These are phyloP conservation scores for Lasiosphaeria miniovina DNA, from an alignment of 495 filamentous ascomycete genomes.

Conservation along the genomic window DNA sequence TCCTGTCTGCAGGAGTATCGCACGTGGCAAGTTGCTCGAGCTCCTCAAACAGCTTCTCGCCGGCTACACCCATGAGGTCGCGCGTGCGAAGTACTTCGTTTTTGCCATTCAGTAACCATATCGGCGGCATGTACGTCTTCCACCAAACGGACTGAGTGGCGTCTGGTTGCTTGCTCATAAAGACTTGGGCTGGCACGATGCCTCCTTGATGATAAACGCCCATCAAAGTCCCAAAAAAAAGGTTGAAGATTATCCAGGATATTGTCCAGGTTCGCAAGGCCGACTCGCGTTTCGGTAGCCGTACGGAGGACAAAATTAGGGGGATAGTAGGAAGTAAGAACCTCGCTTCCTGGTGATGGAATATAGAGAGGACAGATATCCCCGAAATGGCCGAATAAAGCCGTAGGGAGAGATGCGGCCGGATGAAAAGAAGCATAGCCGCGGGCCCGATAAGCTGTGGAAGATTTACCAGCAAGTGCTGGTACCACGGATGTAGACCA, in stretches of 20 bases:
- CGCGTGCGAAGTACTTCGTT: slow-evolving; percentile 63
- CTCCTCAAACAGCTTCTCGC: slow-evolving; percentile 56
- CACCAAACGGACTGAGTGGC: slow-evolving; percentile 84
- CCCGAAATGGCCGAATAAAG: slow-evolving; percentile 79
- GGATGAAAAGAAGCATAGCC: slow-evolving; percentile 61
- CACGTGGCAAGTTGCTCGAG: slow-evolving; percentile 60
- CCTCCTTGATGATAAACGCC: slow-evolving; percentile 94
- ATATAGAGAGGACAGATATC: slow-evolving; percentile 71
- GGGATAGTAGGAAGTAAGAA: slow-evolving; percentile 88
- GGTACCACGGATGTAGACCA: slow-evolving; percentile 88
- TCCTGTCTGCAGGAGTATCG: slow-evolving; percentile 47
- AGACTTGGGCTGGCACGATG: slow-evolving; percentile 76
- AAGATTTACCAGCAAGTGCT: slow-evolving; percentile 82
- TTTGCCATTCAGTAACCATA: slow-evolving; percentile 83
- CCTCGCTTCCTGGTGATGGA: slow-evolving; percentile 92
- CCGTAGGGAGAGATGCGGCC: slow-evolving; percentile 54
- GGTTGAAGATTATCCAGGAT: slow-evolving; percentile 82
- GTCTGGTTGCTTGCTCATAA: slow-evolving; percentile 54
- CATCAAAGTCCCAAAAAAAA: slow-evolving; percentile 74
- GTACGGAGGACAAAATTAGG: slow-evolving; percentile 79
- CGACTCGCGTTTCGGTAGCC: slow-evolving; percentile 58
- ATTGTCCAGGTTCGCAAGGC: slow-evolving; percentile 55
- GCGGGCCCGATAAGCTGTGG: slow-evolving; percentile 90
- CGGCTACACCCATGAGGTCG: slow-evolving; percentile 80
- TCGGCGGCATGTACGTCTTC: slow-evolving; percentile 94